Evolutionary conservation across 1,284 basidiomycete genomes (phyloP), one percentile per base, ranked within the genome.

Genomic region (Baeospora myosura): DNA sequence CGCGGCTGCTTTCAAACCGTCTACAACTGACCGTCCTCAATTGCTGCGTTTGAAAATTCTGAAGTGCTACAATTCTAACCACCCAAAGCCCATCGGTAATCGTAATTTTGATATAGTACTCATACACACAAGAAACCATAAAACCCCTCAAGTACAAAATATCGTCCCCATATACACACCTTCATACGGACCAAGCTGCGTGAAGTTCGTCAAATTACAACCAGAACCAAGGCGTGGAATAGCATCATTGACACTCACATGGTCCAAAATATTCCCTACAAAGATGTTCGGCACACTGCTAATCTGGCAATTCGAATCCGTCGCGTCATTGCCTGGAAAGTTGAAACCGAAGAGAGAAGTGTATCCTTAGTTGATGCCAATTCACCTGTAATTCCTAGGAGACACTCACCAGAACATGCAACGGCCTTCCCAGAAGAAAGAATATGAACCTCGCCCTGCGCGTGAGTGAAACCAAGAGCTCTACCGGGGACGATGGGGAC

Each of bases 401-500:
- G n/a, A 43, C 23, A 28, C 43, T 17, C 4, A 49, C 39, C 40
- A 11, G 43, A 20, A 30, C 39, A 45, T 12, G 40, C n/a, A 21
- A 42, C 26, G 1, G 44, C 40, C 5, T 22, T 50, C 1, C 33
- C 40, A 12, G 10, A 10, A 24, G 10, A 16, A 16, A 45, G 24
- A 17, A 45, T 12, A 28, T 38, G 40, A 14, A 42, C 20, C 34
- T 45, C 40, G 16, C 44, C 44, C 25, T 23, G 20, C 6, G 40
- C 32, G 37, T 38, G 38, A 23, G 31, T 30, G 21, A 37, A 33
- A 43, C 46, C 60, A 44, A 51, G 64, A 28, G 52, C 56, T 36
- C 49, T 52, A 8, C 42, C 52, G 12, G 65, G 65, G 10, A 65
- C 43, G 35, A 56, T 63, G 30, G 65, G 65, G 38, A 68, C 37